These are phyloP conservation scores for Pelargonium citronellum DNA, from an alignment of 441 rosid genomes.

Conservation along the genomic window DNA sequence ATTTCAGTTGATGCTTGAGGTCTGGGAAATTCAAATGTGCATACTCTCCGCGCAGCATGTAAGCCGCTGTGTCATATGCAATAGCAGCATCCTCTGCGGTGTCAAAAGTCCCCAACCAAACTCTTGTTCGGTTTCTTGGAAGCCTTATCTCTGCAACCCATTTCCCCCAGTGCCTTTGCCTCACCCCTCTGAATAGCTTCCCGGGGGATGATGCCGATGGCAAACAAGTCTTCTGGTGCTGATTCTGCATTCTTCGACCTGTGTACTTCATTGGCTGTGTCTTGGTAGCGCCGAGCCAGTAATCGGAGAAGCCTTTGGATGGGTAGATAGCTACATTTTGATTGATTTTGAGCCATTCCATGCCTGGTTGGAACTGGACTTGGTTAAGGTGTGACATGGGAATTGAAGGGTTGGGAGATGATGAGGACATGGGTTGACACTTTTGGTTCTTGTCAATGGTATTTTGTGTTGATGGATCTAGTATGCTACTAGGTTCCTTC, in stretches of 20 bases:
- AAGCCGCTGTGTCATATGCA: constrained; percentile 79
- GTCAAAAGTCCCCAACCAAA: constrained; percentile 79
- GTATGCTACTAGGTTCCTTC: constrained; percentile 37
- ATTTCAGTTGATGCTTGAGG: constrained; percentile 48
- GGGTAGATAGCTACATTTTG: constrained; percentile 28
- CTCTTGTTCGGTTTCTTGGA: constrained; percentile 73
- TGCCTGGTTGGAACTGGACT: constrained; percentile 19
- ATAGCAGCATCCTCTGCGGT: constrained; percentile 79
- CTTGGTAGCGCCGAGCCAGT: constrained; percentile 51
- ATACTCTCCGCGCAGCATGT: constrained; percentile 62
- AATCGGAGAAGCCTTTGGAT: constrained; percentile 38
- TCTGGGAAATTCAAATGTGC: constrained; percentile 78
- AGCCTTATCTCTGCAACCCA: constrained; percentile 90
- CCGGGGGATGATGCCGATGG: constrained; percentile 31
- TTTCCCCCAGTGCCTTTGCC: constrained; percentile 90
- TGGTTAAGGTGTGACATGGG: constrained; percentile 24
- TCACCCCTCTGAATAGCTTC: constrained; percentile 74
- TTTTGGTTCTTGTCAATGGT: constrained; percentile 20
- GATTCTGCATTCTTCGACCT: constrained; percentile 35
- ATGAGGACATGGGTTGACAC: constrained; percentile 15
- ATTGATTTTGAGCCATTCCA: constrained; percentile 45
- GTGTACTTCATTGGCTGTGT: constrained; percentile 62
- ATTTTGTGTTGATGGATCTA: constrained; percentile 26
- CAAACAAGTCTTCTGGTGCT: constrained; percentile 29
- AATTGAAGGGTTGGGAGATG: constrained; percentile 24